Evolutionary conservation across 371 early-diverging fungal species (phyloP), one percentile per base, ranked within the genome.

Genomic region (Haplosporangium sp.): DNA sequence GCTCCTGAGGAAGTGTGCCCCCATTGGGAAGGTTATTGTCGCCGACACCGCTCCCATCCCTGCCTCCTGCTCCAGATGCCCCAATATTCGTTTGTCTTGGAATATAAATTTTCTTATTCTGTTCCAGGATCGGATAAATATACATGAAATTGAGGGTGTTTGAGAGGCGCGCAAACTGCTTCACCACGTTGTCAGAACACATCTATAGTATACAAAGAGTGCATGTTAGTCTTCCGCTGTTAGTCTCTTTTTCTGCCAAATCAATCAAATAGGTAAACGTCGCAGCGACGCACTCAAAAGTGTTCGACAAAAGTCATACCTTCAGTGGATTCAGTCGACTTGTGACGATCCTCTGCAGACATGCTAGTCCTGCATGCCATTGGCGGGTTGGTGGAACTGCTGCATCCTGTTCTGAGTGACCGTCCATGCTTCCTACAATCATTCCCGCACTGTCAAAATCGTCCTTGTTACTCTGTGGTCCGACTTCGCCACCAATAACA

Each of bases 301-400:
- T 8, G 13, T 12, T 4, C 64, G 53, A 14, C 37, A 38, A 56
- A 16, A 43, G 38, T 5, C 23, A 48, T 79, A 89, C 89, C 81
- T 91, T 92, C 61, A 98, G 82, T 12, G 98, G 98, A 57, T 90
- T 89, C 62, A 97, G 90, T n/a, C 85, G 86, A 18, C 94, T 95
- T 68, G 88, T 84, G 50, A 97, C 76, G n/a, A 98, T 82, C 21
- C 90, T 83, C 65, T 95, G 92, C 63, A 97, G 84, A 6, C 85
- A 87, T 2, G 71, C 70, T 47, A 92, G 73, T 54, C 91, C 92
- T 6, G 82, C 67, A 45, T 86, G 84, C 90, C 90, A 89, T 23
- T 73, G 71, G 42, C 83, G 68, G 6, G 55, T 59, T n/a, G 67
- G 11, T n/a, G 54, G 36, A 8, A 47, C 47, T 20, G 59, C 55